Evolutionary conservation across 176 grass and related monocot genomes (phyloP).

Genomic region (Oryza glaberrima): DNA sequence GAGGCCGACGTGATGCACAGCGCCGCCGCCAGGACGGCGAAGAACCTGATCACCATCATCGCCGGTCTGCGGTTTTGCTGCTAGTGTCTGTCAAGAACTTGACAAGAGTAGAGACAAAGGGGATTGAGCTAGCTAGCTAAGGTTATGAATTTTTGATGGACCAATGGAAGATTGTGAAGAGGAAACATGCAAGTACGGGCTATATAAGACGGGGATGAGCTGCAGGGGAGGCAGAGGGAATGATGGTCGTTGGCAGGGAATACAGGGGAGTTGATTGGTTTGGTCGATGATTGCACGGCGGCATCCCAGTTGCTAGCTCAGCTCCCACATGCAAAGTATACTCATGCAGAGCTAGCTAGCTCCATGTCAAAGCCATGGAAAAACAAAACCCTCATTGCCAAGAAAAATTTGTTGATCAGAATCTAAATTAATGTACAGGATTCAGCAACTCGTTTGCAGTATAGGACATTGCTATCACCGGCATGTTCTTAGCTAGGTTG

Average conservation of each 20-base stretch:
- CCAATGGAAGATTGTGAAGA: neutral
- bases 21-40: neutral
- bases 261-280: conserved; percentile 13
- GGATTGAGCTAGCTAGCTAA: neutral
- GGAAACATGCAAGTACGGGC: neutral
- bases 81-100: too few relatives aligned
- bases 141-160: neutral
- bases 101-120: neutral
- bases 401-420: neutral
- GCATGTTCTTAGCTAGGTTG: neutral
- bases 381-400: neutral
- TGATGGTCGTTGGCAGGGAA: conserved; percentile 52
- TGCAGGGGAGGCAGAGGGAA: conserved; percentile 14
- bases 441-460: neutral
- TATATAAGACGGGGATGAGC: conserved; percentile 15
- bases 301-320: neutral
- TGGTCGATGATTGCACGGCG: conserved; percentile 15
- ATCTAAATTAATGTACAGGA: neutral
- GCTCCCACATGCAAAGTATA: conserved; percentile 15
- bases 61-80: neutral
- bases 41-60: neutral
- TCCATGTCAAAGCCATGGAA: conserved; percentile 29
- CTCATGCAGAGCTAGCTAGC: neutral
- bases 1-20: neutral
- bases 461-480: neutral